Base-by-base conservation (phyloP, 2,329 filamentous ascomycete genomes). In the Aureobasidium sp. region DNA sequence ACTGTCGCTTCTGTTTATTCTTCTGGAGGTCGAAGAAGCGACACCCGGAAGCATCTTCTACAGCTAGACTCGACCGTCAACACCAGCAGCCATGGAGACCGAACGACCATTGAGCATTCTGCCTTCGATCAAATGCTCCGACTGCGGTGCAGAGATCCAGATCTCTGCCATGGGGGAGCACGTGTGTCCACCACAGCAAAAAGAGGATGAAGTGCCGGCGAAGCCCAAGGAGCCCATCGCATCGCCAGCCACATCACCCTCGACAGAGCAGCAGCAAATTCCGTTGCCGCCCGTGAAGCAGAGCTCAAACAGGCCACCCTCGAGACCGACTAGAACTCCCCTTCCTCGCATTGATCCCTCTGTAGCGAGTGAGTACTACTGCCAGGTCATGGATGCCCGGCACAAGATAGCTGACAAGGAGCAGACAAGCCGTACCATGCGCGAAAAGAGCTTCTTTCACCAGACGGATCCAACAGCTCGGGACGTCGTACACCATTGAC, bases 91-190 rank as follows among this genome's bases (percentile, higher is more conserved):
- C 49, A 60, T 60, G 58, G 58, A 53, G 47, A 60, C 58, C 15
- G 46, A 53, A 25, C 49, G 60, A 49, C 59, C 60, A 57, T 17
- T 84, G 72, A 81, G 82, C 73, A 84, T 92, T 65, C 79, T 94
- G 77, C 89, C 90, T 69, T 85, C 85, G 25, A 89, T 95, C 75
- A 95, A 93, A 79, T 95, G 90, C 75, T 95, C 90, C 57, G 85
- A 81, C 76, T 95, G 90, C 71, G 83, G 84, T 42, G 74, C 78
- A 42, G 83, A 92, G 69, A 88, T 95, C 61, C 86, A 90, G 71
- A 94, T 95, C 67, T 88, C 88, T 35, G 78, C 85, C 70, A 91
- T 95, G 88, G 89, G 88, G 63, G 89, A 94, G 60, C 90, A 95
- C 76, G 71, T 88, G 62, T 95, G 90, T 72, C 71, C 64, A 67